Conservation (phyloP, 225 moss, liverwort and hornwort species). For the Thuidium tamariscinum region DNA sequence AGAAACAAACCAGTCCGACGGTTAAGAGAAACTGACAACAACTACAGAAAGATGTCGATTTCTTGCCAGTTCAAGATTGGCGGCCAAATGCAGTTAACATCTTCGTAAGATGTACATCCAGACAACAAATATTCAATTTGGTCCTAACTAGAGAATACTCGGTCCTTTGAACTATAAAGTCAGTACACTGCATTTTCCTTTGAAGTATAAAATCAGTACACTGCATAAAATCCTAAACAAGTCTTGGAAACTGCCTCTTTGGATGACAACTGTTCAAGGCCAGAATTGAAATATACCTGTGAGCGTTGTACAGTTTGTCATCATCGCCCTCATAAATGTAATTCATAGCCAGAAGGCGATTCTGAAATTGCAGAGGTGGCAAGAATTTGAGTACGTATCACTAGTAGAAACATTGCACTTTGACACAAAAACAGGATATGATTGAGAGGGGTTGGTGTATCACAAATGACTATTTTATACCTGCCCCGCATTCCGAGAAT, state of each 20-base stretch:
- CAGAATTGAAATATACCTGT: constrained; percentile 47
- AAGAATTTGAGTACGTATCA: neutral
- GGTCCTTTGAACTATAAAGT: neutral
- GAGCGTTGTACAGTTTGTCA: constrained; percentile 80
- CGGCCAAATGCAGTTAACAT: neutral
- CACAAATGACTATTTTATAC: constrained; percentile 1
- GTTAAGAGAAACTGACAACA: neutral
- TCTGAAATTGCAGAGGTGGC: constrained; percentile 36
- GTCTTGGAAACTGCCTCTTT: neutral
- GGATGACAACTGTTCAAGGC: neutral
- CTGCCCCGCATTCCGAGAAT: constrained; percentile 99
- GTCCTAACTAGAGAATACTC: neutral
- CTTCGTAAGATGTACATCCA: neutral
- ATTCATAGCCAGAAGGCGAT: constrained; percentile 96
- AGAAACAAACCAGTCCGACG: neutral
- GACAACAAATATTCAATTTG: neutral
- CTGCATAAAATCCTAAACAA: neutral
- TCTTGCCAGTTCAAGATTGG: neutral
- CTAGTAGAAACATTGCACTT: neutral
- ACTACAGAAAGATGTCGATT: neutral
- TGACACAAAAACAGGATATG: neutral
- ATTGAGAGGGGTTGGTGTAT: neutral
- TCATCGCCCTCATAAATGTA: constrained; percentile 94
- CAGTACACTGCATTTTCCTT: neutral
- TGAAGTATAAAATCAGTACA: neutral